Base-by-base conservation (phyloP, 371 early-diverging fungal species). In the Rhizopus arrhizus region DNA sequence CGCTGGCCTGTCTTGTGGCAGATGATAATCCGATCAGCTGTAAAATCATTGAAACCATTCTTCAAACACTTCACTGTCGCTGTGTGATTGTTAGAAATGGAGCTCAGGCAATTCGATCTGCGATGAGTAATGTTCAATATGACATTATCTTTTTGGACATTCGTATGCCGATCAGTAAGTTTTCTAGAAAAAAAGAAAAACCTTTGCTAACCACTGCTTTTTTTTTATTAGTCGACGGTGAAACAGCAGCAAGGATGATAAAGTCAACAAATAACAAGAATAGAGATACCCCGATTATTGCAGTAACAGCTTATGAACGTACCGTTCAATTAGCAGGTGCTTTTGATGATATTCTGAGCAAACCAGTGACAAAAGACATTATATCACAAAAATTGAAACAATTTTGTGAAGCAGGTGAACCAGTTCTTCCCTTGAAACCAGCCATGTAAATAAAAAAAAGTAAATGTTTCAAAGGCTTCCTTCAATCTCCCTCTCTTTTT, bases 141-240 rank as follows among this genome's bases (percentile, higher is more conserved):
- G 95, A 95, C 60, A 80, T 94, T 29, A 94, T 97, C 35, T 94
- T 97, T 59, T 91, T 95, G 91, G 95, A 94, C 61, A 88, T 92
- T n/a, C 80, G 89, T 8, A 94, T 95, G 94, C 95, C 95, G 2
- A 90, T 94, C 45, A 82, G 91, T 91, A 85, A 82, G 88, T 82
- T n/a, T 31, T 16, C 7, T 38, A 54, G 40, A 61, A 54, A 41
- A 15, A 45, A n/a, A 11, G n/a, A 45, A 11, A 42, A n/a, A 45
- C 22, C 2, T 22, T 22, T 22, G 2, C 22, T 22, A 22, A 22
- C 2, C 22, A 22, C 22, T n/a, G n/a, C n/a, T n/a, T n/a, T 54
- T 56, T 3, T 56, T 40, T 40, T 32, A 12, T 15, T 75, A 87
- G 93, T 95, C 59, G 93, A 93, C 70, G 97, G 95, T 29, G 92